phyloP scores from a whole-genome alignment of 2,329 filamentous ascomycete genomes.

The Alternaria conjuncta region DNA sequence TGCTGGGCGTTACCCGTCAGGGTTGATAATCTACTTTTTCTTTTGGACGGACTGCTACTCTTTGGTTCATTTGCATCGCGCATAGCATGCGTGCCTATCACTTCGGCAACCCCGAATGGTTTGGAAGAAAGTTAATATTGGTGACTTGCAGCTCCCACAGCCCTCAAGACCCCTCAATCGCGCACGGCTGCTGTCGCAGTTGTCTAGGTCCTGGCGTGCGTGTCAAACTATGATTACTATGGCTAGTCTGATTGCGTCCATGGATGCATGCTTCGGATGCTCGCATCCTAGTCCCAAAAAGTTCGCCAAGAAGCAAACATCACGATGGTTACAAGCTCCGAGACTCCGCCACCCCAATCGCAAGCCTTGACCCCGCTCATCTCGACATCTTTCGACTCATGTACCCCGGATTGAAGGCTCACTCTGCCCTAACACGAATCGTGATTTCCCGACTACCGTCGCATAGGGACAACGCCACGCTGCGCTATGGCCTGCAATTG shows the following conservation, averaged over 20 bases:
- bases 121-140: neutral
- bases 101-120: neutral
- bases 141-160: neutral
- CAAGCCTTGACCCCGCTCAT: neutral
- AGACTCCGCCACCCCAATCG: conserved; percentile 12
- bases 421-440: conserved; percentile 12
- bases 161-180: neutral
- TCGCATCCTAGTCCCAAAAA: conserved; percentile 3
- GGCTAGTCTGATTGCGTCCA: neutral
- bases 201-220: neutral
- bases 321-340: neutral
- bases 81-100: neutral
- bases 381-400: conserved; percentile 2
- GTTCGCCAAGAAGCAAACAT: neutral
- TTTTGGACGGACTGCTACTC: neutral
- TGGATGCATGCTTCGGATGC: conserved; percentile 4
- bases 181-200: neutral
- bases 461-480: conserved; percentile 3
- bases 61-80: neutral
- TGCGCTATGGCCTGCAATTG: conserved; percentile 7
- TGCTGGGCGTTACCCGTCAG: neutral
- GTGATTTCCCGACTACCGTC: neutral
- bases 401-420: neutral
- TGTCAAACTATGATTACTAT: neutral
- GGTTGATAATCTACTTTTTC: neutral